These are phyloP conservation scores for Entomortierella parvispora DNA, from an alignment of 192 early-diverging fungal genomes.

Conservation along the genomic window DNA sequence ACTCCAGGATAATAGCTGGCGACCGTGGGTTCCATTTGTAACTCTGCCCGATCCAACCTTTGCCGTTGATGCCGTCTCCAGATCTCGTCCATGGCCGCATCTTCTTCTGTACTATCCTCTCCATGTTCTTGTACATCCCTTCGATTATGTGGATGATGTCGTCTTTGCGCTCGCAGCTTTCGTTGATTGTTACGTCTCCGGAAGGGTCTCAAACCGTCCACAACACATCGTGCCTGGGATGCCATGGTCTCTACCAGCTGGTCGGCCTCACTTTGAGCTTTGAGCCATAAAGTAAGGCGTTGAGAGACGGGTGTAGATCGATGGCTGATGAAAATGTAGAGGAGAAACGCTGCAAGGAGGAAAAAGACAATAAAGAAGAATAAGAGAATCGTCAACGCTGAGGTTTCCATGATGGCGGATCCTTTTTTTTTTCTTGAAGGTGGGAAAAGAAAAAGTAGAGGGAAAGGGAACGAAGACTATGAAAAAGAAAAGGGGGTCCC, in stretches of 20 bases:
- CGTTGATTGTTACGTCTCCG: constrained; percentile 45
- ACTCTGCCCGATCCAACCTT: background rate
- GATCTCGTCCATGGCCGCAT: constrained; percentile 7
- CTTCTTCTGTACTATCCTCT: background rate
- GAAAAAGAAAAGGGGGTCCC: background rate
- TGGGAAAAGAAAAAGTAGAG: too few relatives aligned
- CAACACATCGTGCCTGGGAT: constrained; percentile 56
- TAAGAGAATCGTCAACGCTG: constrained; percentile 25
- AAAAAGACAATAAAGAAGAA: constrained; percentile 64
- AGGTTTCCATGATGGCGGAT: constrained; percentile 30
- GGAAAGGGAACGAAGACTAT: background rate
- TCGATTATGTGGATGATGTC: constrained; percentile 45
- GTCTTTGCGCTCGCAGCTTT: background rate
- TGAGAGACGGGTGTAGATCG: constrained; percentile 61
- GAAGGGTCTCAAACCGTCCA: constrained; percentile 57
- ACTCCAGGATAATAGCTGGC: background rate
- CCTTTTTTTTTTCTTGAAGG: too few relatives aligned
- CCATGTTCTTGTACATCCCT: background rate
- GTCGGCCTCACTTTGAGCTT: constrained; percentile 67
- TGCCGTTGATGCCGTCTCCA: constrained; percentile 33
- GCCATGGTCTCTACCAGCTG: constrained; percentile 67
- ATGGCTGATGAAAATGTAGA: constrained; percentile 64
- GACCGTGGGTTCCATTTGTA: background rate
- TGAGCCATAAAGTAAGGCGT: constrained; percentile 63
- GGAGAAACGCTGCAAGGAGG: constrained; percentile 55